These are phyloP conservation scores for Beta corolliflora DNA, from an alignment of 179 eudicot genomes.

Conservation along the genomic window DNA sequence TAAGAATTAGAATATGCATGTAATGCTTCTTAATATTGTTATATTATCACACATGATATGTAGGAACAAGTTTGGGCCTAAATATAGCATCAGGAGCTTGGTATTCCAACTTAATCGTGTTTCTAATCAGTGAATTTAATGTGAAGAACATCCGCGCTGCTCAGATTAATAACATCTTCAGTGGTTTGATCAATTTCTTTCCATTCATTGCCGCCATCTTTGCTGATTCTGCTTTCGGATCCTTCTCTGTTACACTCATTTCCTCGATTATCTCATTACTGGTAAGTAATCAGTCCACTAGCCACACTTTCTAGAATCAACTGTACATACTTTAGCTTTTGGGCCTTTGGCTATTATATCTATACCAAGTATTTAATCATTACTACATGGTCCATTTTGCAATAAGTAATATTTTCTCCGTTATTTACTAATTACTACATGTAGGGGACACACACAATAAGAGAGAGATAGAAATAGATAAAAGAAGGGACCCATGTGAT, in stretches of 20 bases:
- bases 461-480: too few relatives aligned
- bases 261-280: slow-evolving; percentile 29
- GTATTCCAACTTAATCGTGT: slow-evolving; percentile 37
- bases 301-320: neutral
- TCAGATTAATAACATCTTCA: slow-evolving; percentile 36
- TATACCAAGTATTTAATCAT: too few relatives aligned
- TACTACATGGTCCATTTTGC: too few relatives aligned
- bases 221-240: slow-evolving; percentile 35
- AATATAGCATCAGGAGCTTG: slow-evolving; percentile 40
- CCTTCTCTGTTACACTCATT: slow-evolving; percentile 23
- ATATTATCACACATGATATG: neutral
- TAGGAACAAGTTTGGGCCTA: slow-evolving; percentile 35
- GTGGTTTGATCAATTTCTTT: slow-evolving; percentile 33
- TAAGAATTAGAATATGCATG: too few relatives aligned
- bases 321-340: too few relatives aligned
- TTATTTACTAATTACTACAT: too few relatives aligned
- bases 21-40: neutral
- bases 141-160: slow-evolving; percentile 38
- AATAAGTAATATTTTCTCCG: too few relatives aligned
- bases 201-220: slow-evolving; percentile 37
- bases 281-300: slow-evolving; percentile 12
- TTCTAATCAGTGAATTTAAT: slow-evolving; percentile 35
- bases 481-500: too few relatives aligned
- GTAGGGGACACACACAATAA: too few relatives aligned
- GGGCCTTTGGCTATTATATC: too few relatives aligned